Percentiles rank a stretch among this genome's conserved stretches.
Evolutionary conservation across 257 asterid genomes (phyloP).

Genomic region (Solanum gracilifrons): DNA sequence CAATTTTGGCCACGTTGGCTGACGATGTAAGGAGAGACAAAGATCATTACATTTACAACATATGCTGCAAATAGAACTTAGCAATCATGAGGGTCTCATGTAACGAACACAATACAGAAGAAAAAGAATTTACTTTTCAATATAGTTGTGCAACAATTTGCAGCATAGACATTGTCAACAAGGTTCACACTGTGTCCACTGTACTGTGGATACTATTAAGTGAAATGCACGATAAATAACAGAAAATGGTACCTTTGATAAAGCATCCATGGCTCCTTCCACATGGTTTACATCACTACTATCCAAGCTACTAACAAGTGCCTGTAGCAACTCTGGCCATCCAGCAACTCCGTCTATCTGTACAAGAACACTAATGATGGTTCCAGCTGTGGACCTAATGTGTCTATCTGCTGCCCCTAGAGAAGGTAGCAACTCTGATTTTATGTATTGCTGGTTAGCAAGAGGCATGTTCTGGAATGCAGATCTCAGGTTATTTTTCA

Average conservation of each 20-base stretch:
- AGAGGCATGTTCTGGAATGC: constrained; percentile 54
- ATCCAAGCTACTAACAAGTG: constrained; percentile 80
- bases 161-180: neutral
- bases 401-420: constrained; percentile 79
- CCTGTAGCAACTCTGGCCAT: constrained; percentile 89
- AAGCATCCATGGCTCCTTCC: constrained; percentile 99
- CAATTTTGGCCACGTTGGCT: neutral
- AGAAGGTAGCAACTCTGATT: constrained; percentile 77
- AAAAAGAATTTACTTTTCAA: neutral
- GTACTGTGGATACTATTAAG: neutral
- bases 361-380: constrained; percentile 76
- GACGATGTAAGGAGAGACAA: neutral
- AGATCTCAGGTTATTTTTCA: constrained; percentile 72
- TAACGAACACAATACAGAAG: neutral
- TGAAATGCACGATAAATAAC: neutral
- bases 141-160: neutral
- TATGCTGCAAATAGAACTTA: neutral
- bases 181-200: neutral
- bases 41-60: neutral
- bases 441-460: constrained; percentile 62
- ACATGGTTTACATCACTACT: constrained; percentile 78
- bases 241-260: constrained; percentile 64
- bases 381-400: constrained; percentile 92
- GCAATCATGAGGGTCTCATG: neutral
- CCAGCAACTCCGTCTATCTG: constrained; percentile 74